phyloP scores from a whole-genome alignment of 2,329 filamentous ascomycete genomes.

The Neopestalotiopsis sp. region DNA sequence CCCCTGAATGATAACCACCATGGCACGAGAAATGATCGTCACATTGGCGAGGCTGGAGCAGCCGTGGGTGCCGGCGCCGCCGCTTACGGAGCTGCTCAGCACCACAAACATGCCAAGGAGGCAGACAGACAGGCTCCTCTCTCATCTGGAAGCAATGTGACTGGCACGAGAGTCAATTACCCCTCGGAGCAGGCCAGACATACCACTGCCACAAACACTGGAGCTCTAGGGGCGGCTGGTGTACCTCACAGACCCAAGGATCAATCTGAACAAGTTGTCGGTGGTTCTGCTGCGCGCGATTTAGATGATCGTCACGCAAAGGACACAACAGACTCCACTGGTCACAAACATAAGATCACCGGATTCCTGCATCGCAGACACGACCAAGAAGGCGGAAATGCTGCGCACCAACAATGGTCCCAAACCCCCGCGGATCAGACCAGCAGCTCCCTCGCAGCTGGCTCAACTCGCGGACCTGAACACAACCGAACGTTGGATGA shows the following conservation, averaged over 20 bases:
- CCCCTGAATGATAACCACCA: not conserved
- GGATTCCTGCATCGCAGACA: not conserved
- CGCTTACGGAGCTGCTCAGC: constrained; percentile 2
- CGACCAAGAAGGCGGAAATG: not conserved
- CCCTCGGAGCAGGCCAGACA: not conserved
- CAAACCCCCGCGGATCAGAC: not conserved
- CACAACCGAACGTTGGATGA: not conserved
- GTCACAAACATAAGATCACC: not conserved
- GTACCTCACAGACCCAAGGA: not conserved
- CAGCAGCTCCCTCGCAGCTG: not conserved
- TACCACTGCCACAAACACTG: not conserved
- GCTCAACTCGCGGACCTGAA: not conserved
- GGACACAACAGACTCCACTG: not conserved
- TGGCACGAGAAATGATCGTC: not conserved
- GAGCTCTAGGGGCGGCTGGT: not conserved
- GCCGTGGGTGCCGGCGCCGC: not conserved
- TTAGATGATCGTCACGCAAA: not conserved
- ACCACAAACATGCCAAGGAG: constrained; percentile 3
- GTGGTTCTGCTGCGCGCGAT: not conserved
- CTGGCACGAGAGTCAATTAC: not conserved
- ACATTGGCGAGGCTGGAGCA: constrained; percentile 3
- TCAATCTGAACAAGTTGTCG: not conserved
- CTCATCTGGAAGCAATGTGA: not conserved
- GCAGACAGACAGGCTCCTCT: not conserved
- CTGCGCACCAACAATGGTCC: not conserved